Base-by-base conservation (phyloP, 1,284 basidiomycete genomes). In the Fomitopsis betulina region DNA sequence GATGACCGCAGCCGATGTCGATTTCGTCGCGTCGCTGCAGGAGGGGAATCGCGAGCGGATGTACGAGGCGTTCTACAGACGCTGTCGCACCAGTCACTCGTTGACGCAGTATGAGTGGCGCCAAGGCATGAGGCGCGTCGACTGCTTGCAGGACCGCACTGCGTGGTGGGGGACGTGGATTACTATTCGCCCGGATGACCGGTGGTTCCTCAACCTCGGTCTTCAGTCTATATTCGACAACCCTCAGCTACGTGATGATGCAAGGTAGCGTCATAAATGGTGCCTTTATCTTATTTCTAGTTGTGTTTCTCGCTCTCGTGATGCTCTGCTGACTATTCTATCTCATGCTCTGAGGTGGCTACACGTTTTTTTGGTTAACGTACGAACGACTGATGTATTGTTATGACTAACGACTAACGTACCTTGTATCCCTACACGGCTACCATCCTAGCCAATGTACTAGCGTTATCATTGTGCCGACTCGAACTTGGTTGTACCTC, bases 111-210 rank as follows among this genome's bases (percentile, higher is more conserved):
- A 68, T 62, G 72, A 74, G 43, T 60, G 65, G 32, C 58, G 30
- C 53, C 69, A 74, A 42, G 78, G 76, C 0, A 65, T 75, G 50
- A 70, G 67, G 53, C 67, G 78, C 39, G 69, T 72, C 30, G 76
- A 78, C 60, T 71, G 68, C 56, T 65, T 78, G 37, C 73, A 71
- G 1, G 69, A 72, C 52, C 54, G 63, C 19, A 70, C 61, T 52
- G 52, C 64, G 37, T 78, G 68, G 65, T 72, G 71, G 70, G 76
- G 75, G 3, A 45, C 71, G 58, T 73, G 70, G 73, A 62, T 72
- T 37, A 62, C 70, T 30, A 63, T 67, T 57, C 63, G 64, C 12
- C 49, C 59, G 0, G 63, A 70, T 54, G 54, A 61, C 52, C 66
- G 60, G 8, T 77, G 73, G 72, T 66, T 67, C 58, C 59, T 78